Conservation (phyloP, 345 rosid genomes). For the Gynandropsis gynandra region DNA sequence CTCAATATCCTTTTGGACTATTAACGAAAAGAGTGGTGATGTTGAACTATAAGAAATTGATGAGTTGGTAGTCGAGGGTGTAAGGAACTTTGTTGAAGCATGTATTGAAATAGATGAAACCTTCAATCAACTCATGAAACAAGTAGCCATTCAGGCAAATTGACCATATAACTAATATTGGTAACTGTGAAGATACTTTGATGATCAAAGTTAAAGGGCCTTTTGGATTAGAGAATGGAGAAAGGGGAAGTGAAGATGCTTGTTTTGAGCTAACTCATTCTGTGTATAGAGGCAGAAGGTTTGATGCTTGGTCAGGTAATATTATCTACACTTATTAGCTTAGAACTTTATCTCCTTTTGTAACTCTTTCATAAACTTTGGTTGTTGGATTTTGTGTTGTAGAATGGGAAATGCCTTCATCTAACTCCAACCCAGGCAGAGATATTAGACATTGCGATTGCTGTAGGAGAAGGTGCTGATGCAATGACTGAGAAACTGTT, state of each 20-base stretch:
- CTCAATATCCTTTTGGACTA: conserved; percentile 16
- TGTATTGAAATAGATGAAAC: conserved; percentile 10
- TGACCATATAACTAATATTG: neutral
- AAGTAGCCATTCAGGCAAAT: conserved; percentile 15
- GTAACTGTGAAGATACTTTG: conserved; percentile 5
- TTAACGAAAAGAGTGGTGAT: neutral
- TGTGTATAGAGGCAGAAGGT: too few relatives aligned
- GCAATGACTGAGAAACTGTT: too few relatives aligned
- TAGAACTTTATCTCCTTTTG: too few relatives aligned
- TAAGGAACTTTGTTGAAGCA: neutral
- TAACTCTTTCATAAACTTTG: too few relatives aligned
- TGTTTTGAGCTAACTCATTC: too few relatives aligned
- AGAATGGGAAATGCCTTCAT: too few relatives aligned
- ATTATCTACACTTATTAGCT: too few relatives aligned
- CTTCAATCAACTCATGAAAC: conserved; percentile 16
- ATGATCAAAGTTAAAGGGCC: conserved; percentile 1
- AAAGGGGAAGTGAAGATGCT: conserved; percentile 16
- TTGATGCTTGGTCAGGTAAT: too few relatives aligned
- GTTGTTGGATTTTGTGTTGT: too few relatives aligned
- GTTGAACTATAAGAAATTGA: conserved; percentile 12
- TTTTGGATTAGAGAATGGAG: conserved; percentile 7
- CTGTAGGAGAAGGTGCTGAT: too few relatives aligned
- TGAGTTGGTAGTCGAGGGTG: conserved; percentile 2
- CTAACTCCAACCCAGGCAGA: too few relatives aligned
- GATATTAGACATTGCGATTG: too few relatives aligned